phyloP scores from a whole-genome alignment of 2,329 filamentous ascomycete species.

The Magnaporthiopsis rhizophila region DNA sequence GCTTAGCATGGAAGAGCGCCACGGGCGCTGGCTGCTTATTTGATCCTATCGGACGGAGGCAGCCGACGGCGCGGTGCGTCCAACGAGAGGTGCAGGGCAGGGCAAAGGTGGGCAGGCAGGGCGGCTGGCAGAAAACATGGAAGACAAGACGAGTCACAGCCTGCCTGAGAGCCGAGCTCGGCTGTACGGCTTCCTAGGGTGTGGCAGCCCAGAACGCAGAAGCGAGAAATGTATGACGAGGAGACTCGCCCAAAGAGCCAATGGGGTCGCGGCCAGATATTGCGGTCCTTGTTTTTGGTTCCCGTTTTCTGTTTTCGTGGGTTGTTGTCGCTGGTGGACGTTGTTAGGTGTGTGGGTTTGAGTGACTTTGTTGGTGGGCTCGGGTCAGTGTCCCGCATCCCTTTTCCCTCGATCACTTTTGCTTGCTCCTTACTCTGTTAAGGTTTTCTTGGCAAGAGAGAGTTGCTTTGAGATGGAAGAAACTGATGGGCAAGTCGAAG shows the following conservation, averaged over 20 bases:
- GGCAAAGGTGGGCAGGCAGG: no score
- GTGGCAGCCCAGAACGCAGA: background rate
- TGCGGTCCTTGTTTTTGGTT: background rate
- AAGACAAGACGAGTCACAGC: background rate
- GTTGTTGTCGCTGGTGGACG: no score
- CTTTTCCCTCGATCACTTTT: no score
- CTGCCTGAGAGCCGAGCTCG: background rate
- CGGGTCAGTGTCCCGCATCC: no score
- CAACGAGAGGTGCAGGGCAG: background rate
- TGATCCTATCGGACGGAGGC: background rate
- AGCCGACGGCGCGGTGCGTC: background rate
- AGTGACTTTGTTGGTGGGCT: no score
- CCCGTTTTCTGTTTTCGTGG: background rate
- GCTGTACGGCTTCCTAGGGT: background rate
- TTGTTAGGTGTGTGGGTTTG: no score
- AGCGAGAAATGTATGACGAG: background rate
- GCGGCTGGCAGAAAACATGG: background rate
- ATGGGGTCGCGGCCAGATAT: background rate
- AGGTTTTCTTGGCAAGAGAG: no score
- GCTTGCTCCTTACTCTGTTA: no score
- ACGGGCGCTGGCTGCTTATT: constrained; percentile 5
- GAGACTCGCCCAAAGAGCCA: background rate
- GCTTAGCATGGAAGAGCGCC: background rate
- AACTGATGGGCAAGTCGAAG: no score
- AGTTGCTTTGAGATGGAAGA: no score